Base-by-base conservation (phyloP, 352 stramenopile species). In the Thraustotheca clavata region DNA sequence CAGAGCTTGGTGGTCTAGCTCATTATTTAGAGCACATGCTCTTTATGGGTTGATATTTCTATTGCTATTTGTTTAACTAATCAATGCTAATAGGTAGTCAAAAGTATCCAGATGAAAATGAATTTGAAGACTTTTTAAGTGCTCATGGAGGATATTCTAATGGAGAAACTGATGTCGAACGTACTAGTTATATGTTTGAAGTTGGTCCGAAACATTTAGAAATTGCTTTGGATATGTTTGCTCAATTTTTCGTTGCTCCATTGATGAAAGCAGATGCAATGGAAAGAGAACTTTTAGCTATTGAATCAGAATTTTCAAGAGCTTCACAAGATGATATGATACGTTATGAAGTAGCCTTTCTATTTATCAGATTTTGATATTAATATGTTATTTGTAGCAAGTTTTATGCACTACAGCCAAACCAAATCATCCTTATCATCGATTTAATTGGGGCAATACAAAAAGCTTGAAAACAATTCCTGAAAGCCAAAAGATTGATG, bases 11-110 rank as follows among this genome's bases (percentile, higher is more conserved):
- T 0, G 91, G 88, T 2, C 74, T 94, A 27, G 88, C 88, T 20
- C 91, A 97, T 70, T 97, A 96, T 59, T 73, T 97, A 43, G 93
- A 98, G 78, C 94, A 98, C 75, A 98, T 98, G 94, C 79, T 98
- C 18, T 98, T 98, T 70, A 97, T 98, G 88, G 93, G 89, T 79
- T 57, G 46, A 67, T 67, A 22, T 11, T 27, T 20, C 18, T 59
- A 32, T 14, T 11, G 18, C 50, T 49, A 2, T 49, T 49, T 2
- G 31, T 35, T 22, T 9, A 11, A 40, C 31, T 60, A 29, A 60
- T 22, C 14, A 24, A 47, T 47, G 39, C 7, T n/a, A 35, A 35
- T 43, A 81, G 74, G 81, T 5, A 96, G 83, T 31, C 50, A 67
- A 16, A 97, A 97, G 67, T 98, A 96, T 69, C 92, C 91, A 6